phyloP scores from a whole-genome alignment of 768 basidiomycete species.

The Boletellus sp. region DNA sequence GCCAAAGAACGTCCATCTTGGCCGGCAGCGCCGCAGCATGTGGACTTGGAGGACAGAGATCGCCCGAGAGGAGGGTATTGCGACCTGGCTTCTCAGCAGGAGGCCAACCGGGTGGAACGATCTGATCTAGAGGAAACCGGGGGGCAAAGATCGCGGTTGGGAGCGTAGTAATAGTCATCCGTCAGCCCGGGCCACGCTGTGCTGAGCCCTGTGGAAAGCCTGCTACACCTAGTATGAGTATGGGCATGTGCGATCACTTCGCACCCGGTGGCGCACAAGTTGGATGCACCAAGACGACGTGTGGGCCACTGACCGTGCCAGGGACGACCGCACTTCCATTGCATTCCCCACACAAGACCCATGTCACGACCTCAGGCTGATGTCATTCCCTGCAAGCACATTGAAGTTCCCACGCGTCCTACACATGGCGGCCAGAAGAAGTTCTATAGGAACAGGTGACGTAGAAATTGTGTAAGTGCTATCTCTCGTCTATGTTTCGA shows the following conservation, averaged over 20 bases:
- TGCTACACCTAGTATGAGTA: neutral
- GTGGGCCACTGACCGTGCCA: conserved; percentile 6
- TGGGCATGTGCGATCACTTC: neutral
- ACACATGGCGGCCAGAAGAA: conserved; percentile 11
- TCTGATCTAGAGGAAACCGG: conserved; percentile 1
- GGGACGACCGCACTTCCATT: conserved; percentile 16
- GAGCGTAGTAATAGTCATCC: neutral
- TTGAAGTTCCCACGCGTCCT: conserved; percentile 14
- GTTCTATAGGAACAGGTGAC: conserved; percentile 13
- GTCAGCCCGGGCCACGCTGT: neutral
- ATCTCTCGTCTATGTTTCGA: conserved; percentile 24
- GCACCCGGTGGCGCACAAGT: neutral
- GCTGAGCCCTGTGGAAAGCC: neutral
- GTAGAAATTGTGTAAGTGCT: conserved; percentile 10
- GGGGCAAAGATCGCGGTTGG: neutral
- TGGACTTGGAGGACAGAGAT: neutral
- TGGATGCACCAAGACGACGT: neutral
- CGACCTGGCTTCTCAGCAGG: neutral
- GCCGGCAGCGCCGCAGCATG: neutral
- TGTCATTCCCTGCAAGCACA: conserved; percentile 12
- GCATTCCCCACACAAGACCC: conserved; percentile 16
- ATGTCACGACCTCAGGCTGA: too few species aligned
- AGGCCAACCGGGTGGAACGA: neutral
- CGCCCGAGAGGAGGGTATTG: conserved; percentile 12
- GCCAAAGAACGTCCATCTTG: neutral